Percentiles rank a stretch among this genome's conserved stretches.
Conservation (phyloP, 2,329 filamentous ascomycete species). For the Fusarium graminum region DNA sequence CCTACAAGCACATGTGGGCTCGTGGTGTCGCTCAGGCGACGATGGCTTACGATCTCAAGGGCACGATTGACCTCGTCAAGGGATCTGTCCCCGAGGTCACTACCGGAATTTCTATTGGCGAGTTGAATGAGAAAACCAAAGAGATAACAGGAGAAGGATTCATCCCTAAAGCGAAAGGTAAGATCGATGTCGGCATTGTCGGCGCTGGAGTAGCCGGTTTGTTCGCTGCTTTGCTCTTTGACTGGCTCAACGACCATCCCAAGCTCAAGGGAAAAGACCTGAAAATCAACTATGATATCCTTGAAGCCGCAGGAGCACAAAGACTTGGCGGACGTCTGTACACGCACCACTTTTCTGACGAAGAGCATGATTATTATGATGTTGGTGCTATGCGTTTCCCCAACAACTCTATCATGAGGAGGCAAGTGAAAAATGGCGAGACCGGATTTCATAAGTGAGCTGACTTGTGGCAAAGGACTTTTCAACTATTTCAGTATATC, state of each 20-base stretch:
- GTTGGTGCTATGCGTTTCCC: constrained; percentile 35
- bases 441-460: background rate
- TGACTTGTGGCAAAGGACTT: background rate
- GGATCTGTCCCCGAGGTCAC: background rate
- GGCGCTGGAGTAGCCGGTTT: constrained; percentile 28
- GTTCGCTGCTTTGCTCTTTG: constrained; percentile 19
- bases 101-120: background rate
- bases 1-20: constrained; percentile 11
- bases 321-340: constrained; percentile 30
- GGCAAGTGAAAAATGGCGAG: background rate
- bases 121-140: background rate
- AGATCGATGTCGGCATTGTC: constrained; percentile 12
- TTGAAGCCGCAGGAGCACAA: constrained; percentile 13
- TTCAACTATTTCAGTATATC: constrained; percentile 13
- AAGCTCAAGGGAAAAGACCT: background rate
- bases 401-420: constrained; percentile 22
- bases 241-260: constrained; percentile 16
- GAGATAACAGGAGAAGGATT: background rate
- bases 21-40: background rate
- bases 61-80: background rate
- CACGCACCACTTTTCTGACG: constrained; percentile 30
- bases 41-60: background rate
- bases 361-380: constrained; percentile 32
- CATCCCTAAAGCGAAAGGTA: background rate
- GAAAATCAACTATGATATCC: constrained; percentile 21